Base-by-base conservation (phyloP, 129 eudicot species). In the Chrysanthemum seticuspe region DNA sequence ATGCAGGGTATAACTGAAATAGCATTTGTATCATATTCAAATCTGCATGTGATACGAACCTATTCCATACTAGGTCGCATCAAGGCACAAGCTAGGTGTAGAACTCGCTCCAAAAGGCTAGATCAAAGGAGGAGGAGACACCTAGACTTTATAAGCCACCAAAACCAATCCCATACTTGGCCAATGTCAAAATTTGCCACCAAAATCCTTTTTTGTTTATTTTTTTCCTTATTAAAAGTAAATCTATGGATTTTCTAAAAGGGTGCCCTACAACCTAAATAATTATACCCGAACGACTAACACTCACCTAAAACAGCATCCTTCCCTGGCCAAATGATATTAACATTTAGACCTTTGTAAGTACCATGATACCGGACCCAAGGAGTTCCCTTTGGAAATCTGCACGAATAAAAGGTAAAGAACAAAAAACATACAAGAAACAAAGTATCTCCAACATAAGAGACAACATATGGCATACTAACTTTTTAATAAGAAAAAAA, bases 281-380 rank as follows among this genome's bases (percentile, higher is more conserved):
- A 36, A 21, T 6, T 14, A 4, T 62, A 52, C 48, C 61, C 2
- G 14, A 67, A 31, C 27, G 34, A 52, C 51, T 5, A 49, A 62
- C 31, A 75, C 88, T 62, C 62, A 88, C 99, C 97, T 34, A 86
- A 73, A 77, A 57, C 73, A 48, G 80, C 65, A 74, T 95, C 99
- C 87, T 88, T 95, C 49, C 99, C 97, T 2, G 96, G 97, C 82
- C 85, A 88, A 34, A 91, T 86, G 73, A 91, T 80, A 71, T 82
- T 86, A 29, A 91, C 81, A 56, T 86, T 82, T 78, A 91, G 78
- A 80, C 78, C 90, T 76, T 86, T 91, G 78, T 34, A 64, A 64
- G 77, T 72, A 49, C 97, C 97, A 23, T 65, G 60, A 80, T 84
- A 88, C 31, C 87, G 82, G 74, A 88, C 87, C 97, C 97, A 91